phyloP scores from a whole-genome alignment of 306 rosid species.

The Fagus sylvatica region DNA sequence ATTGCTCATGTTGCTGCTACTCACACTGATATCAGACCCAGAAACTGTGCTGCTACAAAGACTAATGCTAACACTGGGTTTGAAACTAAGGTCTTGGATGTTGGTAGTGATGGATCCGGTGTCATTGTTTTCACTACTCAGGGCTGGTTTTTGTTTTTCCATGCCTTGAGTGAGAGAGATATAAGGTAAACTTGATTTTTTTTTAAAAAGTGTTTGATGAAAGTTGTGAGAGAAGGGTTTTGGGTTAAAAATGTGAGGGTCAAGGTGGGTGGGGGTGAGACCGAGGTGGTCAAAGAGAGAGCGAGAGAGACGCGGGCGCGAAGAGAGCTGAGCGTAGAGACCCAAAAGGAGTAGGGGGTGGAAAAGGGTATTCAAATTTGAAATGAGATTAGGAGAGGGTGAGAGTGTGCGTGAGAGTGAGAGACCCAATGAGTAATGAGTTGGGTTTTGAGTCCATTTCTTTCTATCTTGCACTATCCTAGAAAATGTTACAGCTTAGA shows the following conservation, averaged over 20 bases:
- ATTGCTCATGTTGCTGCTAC: constrained; percentile 36
- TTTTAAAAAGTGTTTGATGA: constrained; percentile 7
- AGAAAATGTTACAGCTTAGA: constrained; percentile 48
- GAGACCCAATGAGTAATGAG: constrained; percentile 34
- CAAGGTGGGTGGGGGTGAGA: constrained; percentile 38
- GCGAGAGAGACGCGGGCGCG: constrained; percentile 46
- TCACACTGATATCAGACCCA: constrained; percentile 37
- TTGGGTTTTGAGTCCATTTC: constrained; percentile 42
- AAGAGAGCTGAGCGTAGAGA: constrained; percentile 34
- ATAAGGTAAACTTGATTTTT: not conserved
- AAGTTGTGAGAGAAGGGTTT: constrained; percentile 9
- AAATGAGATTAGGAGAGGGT: constrained; percentile 17
- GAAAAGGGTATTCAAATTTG: constrained; percentile 47
- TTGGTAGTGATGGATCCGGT: constrained; percentile 17
- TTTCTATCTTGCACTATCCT: constrained; percentile 31
- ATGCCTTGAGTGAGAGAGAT: constrained; percentile 3
- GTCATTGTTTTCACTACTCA: constrained; percentile 10
- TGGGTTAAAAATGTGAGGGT: constrained; percentile 23
- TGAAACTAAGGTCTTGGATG: constrained; percentile 22
- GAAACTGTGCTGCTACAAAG: constrained; percentile 37
- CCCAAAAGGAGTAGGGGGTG: constrained; percentile 26
- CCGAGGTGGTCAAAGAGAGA: constrained; percentile 62
- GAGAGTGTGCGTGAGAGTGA: constrained; percentile 29
- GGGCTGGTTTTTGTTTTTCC: constrained; percentile 33
- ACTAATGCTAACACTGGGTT: constrained; percentile 33